These are phyloP conservation scores for Leccinum obscurum DNA, from an alignment of 768 basidiomycete species.

Conservation along the genomic window DNA sequence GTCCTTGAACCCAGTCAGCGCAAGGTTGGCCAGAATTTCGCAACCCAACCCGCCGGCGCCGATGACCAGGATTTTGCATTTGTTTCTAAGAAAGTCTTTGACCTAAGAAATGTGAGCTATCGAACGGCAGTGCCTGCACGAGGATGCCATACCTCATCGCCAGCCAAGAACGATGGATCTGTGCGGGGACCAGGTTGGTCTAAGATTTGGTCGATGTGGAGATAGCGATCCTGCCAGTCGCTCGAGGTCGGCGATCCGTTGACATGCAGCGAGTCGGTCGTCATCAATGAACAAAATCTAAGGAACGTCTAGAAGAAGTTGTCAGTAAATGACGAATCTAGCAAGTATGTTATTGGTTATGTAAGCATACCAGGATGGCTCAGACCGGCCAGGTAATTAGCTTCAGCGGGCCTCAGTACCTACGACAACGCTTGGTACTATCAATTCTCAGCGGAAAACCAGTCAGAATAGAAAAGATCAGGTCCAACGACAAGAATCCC, in stretches of 20 bases:
- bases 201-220: constrained; percentile 83
- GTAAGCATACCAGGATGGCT: constrained; percentile 39
- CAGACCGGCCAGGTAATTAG: constrained; percentile 45
- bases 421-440: constrained; percentile 85
- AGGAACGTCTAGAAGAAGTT: constrained; percentile 9
- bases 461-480: constrained; percentile 83
- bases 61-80: constrained; percentile 94
- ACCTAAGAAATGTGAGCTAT: constrained; percentile 43
- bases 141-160: constrained; percentile 63
- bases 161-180: constrained; percentile 78
- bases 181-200: constrained; percentile 89
- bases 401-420: constrained; percentile 79
- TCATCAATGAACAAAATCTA: constrained; percentile 26
- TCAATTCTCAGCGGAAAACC: constrained; percentile 86
- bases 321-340: neutral
- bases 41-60: constrained; percentile 97
- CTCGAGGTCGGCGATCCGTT: constrained; percentile 38
- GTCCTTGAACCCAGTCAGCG: constrained; percentile 94
- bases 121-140: neutral
- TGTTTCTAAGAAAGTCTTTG: constrained; percentile 78
- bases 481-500: constrained; percentile 90
- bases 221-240: constrained; percentile 67
- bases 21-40: constrained; percentile 96
- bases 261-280: constrained; percentile 19
- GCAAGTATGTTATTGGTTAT: constrained; percentile 15